Conservation (phyloP, 371 early-diverging fungal species). For the Syncephalis plumigaleata region DNA sequence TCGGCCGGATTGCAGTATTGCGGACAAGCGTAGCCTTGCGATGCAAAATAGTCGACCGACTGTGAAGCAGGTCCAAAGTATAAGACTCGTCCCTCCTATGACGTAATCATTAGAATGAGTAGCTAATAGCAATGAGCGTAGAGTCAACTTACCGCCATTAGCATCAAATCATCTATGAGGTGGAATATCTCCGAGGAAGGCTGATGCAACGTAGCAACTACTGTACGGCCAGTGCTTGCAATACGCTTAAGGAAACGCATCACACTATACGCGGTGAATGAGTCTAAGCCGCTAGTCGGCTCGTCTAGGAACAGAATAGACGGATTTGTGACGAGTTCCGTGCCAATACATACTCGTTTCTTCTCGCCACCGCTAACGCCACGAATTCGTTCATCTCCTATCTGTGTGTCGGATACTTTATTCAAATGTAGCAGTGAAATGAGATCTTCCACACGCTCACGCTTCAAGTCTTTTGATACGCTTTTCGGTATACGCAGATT, state of each 20-base stretch:
- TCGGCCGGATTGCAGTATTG: constrained; percentile 54
- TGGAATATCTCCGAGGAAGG: constrained; percentile 39
- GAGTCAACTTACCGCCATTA: not conserved
- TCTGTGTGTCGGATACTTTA: constrained; percentile 43
- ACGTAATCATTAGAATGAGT: constrained; percentile 28
- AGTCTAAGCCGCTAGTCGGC: constrained; percentile 56
- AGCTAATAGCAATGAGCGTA: too few species aligned
- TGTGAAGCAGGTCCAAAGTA: constrained; percentile 29
- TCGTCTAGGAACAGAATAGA: constrained; percentile 86
- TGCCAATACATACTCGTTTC: constrained; percentile 72
- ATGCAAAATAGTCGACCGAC: constrained; percentile 23
- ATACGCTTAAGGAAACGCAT: not conserved
- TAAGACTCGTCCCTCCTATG: constrained; percentile 27
- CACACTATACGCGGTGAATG: not conserved
- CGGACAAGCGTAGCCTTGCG: constrained; percentile 30
- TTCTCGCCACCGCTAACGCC: constrained; percentile 70
- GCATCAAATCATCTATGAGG: constrained; percentile 20
- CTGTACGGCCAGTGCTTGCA: constrained; percentile 10
- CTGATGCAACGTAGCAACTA: constrained; percentile 49
- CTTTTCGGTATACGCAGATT: constrained; percentile 57
- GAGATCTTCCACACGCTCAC: constrained; percentile 42
- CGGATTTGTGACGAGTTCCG: constrained; percentile 78
- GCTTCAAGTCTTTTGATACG: constrained; percentile 26
- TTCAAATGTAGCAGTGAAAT: constrained; percentile 62
- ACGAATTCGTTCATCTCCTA: constrained; percentile 55